phyloP scores from a whole-genome alignment of 2,329 filamentous ascomycete genomes.

The Ophioceras dolichostomum region DNA sequence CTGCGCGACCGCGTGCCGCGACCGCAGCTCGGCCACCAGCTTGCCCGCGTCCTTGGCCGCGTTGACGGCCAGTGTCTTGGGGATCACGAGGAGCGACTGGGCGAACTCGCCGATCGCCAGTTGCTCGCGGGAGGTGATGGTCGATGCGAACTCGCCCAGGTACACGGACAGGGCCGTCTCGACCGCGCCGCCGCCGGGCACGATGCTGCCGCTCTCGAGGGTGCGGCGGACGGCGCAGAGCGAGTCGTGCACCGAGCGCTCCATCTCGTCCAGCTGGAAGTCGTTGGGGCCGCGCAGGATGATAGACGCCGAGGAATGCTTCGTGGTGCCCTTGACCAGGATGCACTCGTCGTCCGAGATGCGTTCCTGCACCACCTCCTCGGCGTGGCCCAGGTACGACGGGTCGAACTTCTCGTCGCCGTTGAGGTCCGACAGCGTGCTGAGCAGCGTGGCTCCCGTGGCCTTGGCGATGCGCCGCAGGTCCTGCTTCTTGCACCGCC shows the following conservation, averaged over 20 bases:
- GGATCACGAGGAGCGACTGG: slow-evolving; percentile 83
- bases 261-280: slow-evolving; percentile 96
- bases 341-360: slow-evolving; percentile 99
- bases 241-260: slow-evolving; percentile 94
- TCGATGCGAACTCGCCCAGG: slow-evolving; percentile 95
- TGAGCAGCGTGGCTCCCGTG: slow-evolving; percentile 85
- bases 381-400: slow-evolving; percentile 77
- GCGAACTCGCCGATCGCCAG: slow-evolving; percentile 97
- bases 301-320: slow-evolving; percentile 86
- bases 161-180: slow-evolving; percentile 99
- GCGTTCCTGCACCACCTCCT: slow-evolving; percentile 95
- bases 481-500: slow-evolving; percentile 98
- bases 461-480: slow-evolving; percentile 90
- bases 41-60: slow-evolving; percentile 94
- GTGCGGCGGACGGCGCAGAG: slow-evolving; percentile 95
- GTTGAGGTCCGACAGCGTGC: slow-evolving; percentile 89
- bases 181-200: slow-evolving; percentile 90
- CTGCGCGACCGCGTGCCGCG: slow-evolving; percentile 87
- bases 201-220: slow-evolving; percentile 90
- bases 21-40: slow-evolving; percentile 88
- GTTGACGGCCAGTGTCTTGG: slow-evolving; percentile 93
- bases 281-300: slow-evolving; percentile 94
- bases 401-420: slow-evolving; percentile 94
- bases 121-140: slow-evolving; percentile 92
- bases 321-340: slow-evolving; percentile 88